Conservation (phyloP, 2,329 filamentous ascomycete genomes). For the Colletotrichum tropicicola region DNA sequence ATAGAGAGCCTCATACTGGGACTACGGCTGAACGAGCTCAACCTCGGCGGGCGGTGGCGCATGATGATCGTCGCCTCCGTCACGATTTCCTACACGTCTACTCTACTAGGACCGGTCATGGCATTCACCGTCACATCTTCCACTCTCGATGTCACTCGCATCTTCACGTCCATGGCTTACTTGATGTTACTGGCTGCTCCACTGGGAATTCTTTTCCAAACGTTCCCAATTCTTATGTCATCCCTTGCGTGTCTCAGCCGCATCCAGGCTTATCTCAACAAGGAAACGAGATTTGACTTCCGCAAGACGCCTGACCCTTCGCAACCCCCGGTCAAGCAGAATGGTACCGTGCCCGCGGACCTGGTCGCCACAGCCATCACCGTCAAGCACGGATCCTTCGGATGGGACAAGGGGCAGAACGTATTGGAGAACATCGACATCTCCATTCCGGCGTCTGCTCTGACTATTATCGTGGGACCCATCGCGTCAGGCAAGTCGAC, state of each 20-base stretch:
- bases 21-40: slow-evolving; percentile 44
- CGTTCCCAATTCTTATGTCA: slow-evolving; percentile 40
- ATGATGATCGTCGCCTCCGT: slow-evolving; percentile 33
- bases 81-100: slow-evolving; percentile 43
- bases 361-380: background rate
- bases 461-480: slow-evolving; percentile 50
- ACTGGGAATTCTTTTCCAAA: slow-evolving; percentile 41
- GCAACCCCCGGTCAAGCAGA: background rate
- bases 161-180: slow-evolving; percentile 45
- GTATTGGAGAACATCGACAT: slow-evolving; percentile 41
- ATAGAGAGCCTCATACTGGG: slow-evolving; percentile 42
- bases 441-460: slow-evolving; percentile 36
- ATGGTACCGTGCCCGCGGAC: background rate
- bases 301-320: background rate
- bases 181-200: slow-evolving; percentile 44
- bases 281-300: slow-evolving; percentile 34
- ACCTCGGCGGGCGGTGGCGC: slow-evolving; percentile 38
- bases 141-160: slow-evolving; percentile 36
- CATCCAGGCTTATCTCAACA: slow-evolving; percentile 47
- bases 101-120: slow-evolving; percentile 43
- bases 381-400: slow-evolving; percentile 37
- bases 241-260: slow-evolving; percentile 42
- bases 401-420: slow-evolving; percentile 39
- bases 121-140: slow-evolving; percentile 41
- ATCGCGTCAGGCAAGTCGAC: slow-evolving; percentile 51